Base-by-base conservation (phyloP, 148 eudicot species). In the Silene conica region DNA sequence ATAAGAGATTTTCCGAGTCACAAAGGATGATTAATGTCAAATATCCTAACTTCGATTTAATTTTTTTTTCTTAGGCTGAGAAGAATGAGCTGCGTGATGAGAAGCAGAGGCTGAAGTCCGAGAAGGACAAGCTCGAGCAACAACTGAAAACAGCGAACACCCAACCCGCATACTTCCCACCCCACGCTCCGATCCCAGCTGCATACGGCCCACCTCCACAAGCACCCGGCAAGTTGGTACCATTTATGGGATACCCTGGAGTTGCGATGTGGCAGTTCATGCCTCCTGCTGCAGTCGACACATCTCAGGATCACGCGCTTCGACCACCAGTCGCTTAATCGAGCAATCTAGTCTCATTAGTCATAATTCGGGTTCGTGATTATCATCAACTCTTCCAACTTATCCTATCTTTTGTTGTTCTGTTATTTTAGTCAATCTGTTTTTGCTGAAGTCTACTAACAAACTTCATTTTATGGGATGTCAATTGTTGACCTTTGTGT, bases 251-350 rank as follows among this genome's bases (percentile, higher is more conserved):
- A 71, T 90, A 88, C 83, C 95, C 95, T 0, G 90, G 92, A 73
- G 86, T 88, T 22, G 90, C 90, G 73, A 90, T 90, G 95, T 90
- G 95, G 95, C 95, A 88, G 79, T 90, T 90, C 83, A 85, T 90
- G 95, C 92, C 95, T 7, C 89, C 92, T 52, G 87, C 92, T 69
- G 81, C 89, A 5, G 95, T 90, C 12, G 95, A 90, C 72, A 87
- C 95, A 70, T 88, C 95, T 1, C 90, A 88, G 77, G 92, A 90
- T 83, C 92, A 90, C 12, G 86, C 73, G 19, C 88, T 90, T 50
- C 91, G 89, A 63, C 92, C 95, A 18, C 96, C 92, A 0, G 92
- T 88, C 62, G 96, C 92, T 67, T 90, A 84, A 83, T 54, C 67
- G 70, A 73, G 1, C 15, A 11, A 50, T 50, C 16, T 50, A 13